phyloP scores from a whole-genome alignment of 495 filamentous ascomycete genomes.

The Geopyxis carbonaria region DNA sequence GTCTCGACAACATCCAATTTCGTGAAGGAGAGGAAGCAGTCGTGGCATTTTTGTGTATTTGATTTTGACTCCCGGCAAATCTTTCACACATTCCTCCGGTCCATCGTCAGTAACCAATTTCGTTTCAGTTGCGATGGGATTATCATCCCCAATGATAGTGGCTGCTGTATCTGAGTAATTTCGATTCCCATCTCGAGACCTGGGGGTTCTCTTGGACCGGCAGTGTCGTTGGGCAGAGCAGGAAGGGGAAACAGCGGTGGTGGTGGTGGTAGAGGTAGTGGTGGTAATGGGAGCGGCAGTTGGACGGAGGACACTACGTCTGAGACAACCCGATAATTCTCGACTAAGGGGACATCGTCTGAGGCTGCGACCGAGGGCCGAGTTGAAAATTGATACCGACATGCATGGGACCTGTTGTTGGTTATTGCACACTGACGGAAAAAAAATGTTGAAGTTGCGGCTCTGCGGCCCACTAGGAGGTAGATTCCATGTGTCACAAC shows the following conservation, averaged over 20 bases:
- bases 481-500: no score
- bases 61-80: background rate
- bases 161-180: background rate
- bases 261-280: background rate
- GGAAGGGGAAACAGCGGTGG: background rate
- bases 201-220: background rate
- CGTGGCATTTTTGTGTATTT: slow-evolving; percentile 1
- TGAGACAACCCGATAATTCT: slow-evolving; percentile 1
- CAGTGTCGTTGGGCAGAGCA: background rate
- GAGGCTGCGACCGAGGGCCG: slow-evolving; percentile 13
- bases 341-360: slow-evolving; percentile 6
- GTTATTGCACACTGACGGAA: no score
- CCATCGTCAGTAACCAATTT: background rate
- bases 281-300: background rate
- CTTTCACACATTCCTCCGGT: background rate
- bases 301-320: background rate
- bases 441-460: no score
- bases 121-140: background rate
- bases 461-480: no score
- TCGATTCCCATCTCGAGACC: background rate
- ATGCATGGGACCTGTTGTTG: no score
- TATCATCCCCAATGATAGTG: no score
- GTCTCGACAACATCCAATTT: background rate
- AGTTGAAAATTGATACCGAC: slow-evolving; percentile 21
- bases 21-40: slow-evolving; percentile 8